Base-by-base conservation (phyloP, 805 yeast species). In the Monosporozyma aquatica region DNA sequence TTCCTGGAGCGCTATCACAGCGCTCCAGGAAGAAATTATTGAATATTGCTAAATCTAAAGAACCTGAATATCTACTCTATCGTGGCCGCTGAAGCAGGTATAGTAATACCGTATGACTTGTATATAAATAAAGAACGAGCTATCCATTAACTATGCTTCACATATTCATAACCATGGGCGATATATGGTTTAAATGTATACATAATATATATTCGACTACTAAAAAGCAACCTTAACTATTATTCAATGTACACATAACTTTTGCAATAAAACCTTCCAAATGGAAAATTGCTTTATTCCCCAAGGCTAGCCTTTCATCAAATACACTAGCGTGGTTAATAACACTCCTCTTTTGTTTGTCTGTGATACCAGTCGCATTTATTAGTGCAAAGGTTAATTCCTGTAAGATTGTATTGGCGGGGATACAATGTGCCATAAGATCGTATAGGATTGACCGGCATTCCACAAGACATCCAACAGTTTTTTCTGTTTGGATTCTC, bases 191-290 rank as follows among this genome's bases (percentile, higher is more conserved):
- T n/a, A n/a, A n/a, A n/a, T n/a, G n/a, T n/a, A n/a, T n/a, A n/a
- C n/a, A n/a, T 8, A 32, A 20, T 32, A 32, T 32, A 32, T 32
- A 32, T 20, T 20, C 36, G n/a, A n/a, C n/a, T n/a, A n/a, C n/a
- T n/a, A n/a, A n/a, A n/a, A n/a, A n/a, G n/a, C n/a, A n/a, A n/a
- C n/a, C n/a, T n/a, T n/a, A 23, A 9, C 39, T 57, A 32, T 21
- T 52, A 65, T 52, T 82, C 39, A 83, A 59, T 7, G 72, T 72
- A 33, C 86, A 83, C 97, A 92, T 90, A 2, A 79, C 76, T 57
- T 76, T 81, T 1, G 97, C 96, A 15, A 85, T 75, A 58, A 87
- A 92, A 1, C 97, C 98, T 66, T 92, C 98, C 42, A 92, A 65
- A 64, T 92, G 98, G 63, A 86, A 92, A 10, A 92, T 90, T 29